Base-by-base conservation (phyloP, 164 flowering plant species). In the Aristolochia fimbriata region DNA sequence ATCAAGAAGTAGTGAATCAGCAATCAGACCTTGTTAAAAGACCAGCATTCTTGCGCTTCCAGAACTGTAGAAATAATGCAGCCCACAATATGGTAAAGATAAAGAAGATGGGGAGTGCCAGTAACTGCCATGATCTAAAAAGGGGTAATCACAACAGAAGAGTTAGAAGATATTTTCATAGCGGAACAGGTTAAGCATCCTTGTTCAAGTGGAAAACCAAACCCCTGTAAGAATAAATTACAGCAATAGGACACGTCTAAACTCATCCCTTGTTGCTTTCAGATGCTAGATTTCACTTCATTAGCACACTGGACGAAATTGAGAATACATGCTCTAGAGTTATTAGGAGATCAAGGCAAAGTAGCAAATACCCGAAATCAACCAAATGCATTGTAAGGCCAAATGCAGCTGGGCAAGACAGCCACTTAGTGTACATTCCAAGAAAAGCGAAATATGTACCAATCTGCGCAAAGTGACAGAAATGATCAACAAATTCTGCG, bases 41-140 rank as follows among this genome's bases (percentile, higher is more conserved):
- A 57, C 96, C 94, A 60, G 81, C 60, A 54, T 86, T 93, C 76
- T 93, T 93, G 56, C 98, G 98, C 71, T 84, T 89, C 98, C 98
- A 93, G 70, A 93, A 93, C 67, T 93, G 98, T 73, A 82, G 78
- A 70, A 93, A 83, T 63, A 87, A 64, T 30, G 82, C 86, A 59
- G 94, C 97, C 98, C 98, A 93, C 47, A 78, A 63, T 62, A 78
- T 78, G 27, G 84, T 60, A 69, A 80, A 60, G 58, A 81, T 65
- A 65, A 87, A 90, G 77, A 93, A 93, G 24, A 78, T 50, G 1
- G 98, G 96, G 30, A 87, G 96, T 47, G 77, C 77, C 59, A 77
- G 49, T 20, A 82, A 75, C 67, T 82, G 87, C 79, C 83, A 74
- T 27, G 90, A 76, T 59, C 98, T 93, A 80, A 59, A 41, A 59